phyloP scores from a whole-genome alignment of 257 asterid species.

The Agastache rugosa region DNA sequence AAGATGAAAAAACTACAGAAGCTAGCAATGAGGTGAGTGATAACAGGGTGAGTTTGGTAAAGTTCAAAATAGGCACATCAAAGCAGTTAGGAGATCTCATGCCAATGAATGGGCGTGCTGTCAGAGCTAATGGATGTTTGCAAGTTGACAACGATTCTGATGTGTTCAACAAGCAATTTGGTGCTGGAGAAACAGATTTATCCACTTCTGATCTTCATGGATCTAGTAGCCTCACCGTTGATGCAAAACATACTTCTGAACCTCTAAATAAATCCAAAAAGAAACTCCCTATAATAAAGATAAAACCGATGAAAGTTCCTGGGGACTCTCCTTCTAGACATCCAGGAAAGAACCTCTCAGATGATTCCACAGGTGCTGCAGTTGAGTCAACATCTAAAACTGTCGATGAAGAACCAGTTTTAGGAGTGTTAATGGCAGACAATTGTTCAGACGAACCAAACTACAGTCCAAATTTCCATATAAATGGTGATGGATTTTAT shows the following conservation, averaged over 20 bases:
- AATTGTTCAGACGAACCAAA: conserved; percentile 39
- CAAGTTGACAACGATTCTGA: conserved; percentile 41
- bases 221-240: conserved; percentile 38
- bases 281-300: conserved; percentile 57
- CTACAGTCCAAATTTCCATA: conserved; percentile 35
- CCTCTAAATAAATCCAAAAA: conserved; percentile 48
- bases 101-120: conserved; percentile 39
- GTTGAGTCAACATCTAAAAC: conserved; percentile 48
- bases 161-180: conserved; percentile 36
- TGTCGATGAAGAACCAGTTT: conserved; percentile 41
- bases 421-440: conserved; percentile 34
- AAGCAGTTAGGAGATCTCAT: conserved; percentile 42
- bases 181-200: conserved; percentile 40
- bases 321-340: conserved; percentile 44
- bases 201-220: conserved; percentile 41
- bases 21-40: conserved; percentile 42
- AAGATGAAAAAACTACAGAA: conserved; percentile 42
- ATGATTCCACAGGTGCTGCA: conserved; percentile 40
- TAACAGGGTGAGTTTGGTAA: conserved; percentile 44
- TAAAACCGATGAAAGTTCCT: conserved; percentile 55
- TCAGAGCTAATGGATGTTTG: conserved; percentile 35
- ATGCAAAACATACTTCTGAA: conserved; percentile 40
- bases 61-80: conserved; percentile 55
- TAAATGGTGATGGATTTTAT: conserved; percentile 44
- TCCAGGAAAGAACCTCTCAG: conserved; percentile 28